phyloP scores from a whole-genome alignment of 2,329 filamentous ascomycete genomes.

The Sporothrix phasma region DNA sequence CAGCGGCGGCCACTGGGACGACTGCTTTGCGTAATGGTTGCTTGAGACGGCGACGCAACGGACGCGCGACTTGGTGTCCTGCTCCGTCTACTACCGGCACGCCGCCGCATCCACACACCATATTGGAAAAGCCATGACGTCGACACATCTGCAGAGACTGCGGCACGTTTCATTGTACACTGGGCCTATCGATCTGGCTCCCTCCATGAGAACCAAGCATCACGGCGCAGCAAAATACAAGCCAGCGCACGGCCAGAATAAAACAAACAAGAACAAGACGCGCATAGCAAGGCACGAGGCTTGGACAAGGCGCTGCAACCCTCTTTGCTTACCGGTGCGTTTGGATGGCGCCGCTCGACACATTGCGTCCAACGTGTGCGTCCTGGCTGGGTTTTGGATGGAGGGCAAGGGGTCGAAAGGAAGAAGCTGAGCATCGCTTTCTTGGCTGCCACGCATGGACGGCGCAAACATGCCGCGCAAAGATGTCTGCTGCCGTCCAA shows the following conservation, averaged over 20 bases:
- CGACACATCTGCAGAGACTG: too few species aligned
- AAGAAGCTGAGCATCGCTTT: background rate
- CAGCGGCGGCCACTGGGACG: constrained; percentile 61
- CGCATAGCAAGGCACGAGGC: background rate
- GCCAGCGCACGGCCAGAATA: too few species aligned
- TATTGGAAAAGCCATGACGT: too few species aligned
- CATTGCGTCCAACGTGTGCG: too few species aligned
- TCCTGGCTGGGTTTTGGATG: background rate
- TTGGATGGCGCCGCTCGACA: too few species aligned
- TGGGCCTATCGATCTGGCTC: too few species aligned
- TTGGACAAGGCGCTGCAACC: background rate
- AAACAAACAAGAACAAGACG: too few species aligned
- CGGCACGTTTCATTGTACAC: too few species aligned
- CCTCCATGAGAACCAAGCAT: too few species aligned
- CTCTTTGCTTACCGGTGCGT: background rate
- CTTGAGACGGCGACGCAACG: background rate
- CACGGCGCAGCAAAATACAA: too few species aligned
- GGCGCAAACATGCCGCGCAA: background rate
- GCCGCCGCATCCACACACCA: background rate
- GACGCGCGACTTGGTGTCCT: background rate
- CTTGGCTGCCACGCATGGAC: background rate
- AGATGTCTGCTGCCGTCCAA: too few species aligned
- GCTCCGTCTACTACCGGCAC: background rate
- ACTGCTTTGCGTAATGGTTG: constrained; percentile 40
- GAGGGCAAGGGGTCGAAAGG: background rate